Evolutionary conservation across 257 asterid genomes (phyloP).

Genomic region (Anisodus tanguticus): DNA sequence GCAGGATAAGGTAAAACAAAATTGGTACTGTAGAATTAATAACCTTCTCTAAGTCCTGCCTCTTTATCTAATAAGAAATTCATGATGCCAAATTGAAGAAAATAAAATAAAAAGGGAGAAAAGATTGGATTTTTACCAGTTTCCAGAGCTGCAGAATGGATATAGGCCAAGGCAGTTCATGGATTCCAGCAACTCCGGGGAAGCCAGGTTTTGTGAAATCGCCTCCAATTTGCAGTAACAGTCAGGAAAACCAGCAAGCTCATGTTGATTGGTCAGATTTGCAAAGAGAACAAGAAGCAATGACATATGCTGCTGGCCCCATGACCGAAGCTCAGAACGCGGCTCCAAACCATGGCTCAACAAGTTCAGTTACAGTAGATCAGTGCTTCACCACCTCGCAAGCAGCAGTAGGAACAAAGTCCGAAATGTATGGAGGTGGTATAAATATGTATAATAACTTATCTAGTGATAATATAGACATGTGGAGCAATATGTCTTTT

Average conservation of each 20-base stretch:
- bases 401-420: slow-evolving; percentile 31
- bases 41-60: not conserved
- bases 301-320: not conserved
- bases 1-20: slow-evolving; percentile 21
- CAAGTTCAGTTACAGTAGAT: slow-evolving; percentile 27
- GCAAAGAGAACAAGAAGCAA: slow-evolving; percentile 19
- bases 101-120: slow-evolving; percentile 14
- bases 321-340: slow-evolving; percentile 34
- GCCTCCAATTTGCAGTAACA: slow-evolving; percentile 48
- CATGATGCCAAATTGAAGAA: slow-evolving; percentile 17
- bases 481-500: slow-evolving; percentile 41
- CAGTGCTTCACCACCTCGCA: slow-evolving; percentile 40
- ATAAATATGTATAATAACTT: slow-evolving; percentile 30
- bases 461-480: slow-evolving; percentile 35
- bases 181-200: slow-evolving; percentile 76
- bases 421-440: slow-evolving; percentile 32
- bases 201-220: slow-evolving; percentile 46
- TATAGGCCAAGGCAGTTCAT: slow-evolving; percentile 42
- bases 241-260: slow-evolving; percentile 33
- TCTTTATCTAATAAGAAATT: not conserved
- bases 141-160: slow-evolving; percentile 53
- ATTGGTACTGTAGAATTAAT: slow-evolving; percentile 9
- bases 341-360: slow-evolving; percentile 36
- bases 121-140: slow-evolving; percentile 45
- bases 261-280: slow-evolving; percentile 35